A percentile compares a stretch with the other conserved stretches of the same genome.
phyloP scores from a whole-genome alignment of 2,329 filamentous ascomycete species.

The Aspergillus sp. region DNA sequence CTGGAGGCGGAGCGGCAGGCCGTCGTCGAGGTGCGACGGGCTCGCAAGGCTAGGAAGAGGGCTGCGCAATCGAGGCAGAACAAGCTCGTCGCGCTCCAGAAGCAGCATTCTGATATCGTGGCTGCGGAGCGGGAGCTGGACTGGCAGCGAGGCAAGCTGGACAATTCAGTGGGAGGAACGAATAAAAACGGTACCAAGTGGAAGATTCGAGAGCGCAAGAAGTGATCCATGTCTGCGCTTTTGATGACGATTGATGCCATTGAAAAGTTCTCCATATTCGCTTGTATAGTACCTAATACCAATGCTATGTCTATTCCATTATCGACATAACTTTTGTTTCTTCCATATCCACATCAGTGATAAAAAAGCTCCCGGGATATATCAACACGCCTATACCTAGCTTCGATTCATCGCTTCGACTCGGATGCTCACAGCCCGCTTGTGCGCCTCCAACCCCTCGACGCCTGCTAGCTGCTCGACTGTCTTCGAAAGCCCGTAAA shows the following conservation, averaged over 20 bases:
- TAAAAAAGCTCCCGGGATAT: slow-evolving; percentile 2
- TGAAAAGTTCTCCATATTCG: no score
- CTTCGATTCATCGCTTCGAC: slow-evolving; percentile 38
- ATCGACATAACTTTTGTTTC: slow-evolving; percentile 1
- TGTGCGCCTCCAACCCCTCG: slow-evolving; percentile 89
- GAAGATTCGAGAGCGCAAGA: slow-evolving; percentile 54
- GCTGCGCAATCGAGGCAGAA: slow-evolving; percentile 40
- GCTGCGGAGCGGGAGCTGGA: slow-evolving; percentile 49
- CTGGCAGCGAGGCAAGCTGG: slow-evolving; percentile 53
- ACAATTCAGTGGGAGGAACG: slow-evolving; percentile 48
- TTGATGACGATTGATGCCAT: no score
- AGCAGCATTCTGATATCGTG: slow-evolving; percentile 46
- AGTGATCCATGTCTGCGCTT: slow-evolving; percentile 8
- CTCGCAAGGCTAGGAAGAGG: slow-evolving; percentile 40
- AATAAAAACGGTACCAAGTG: slow-evolving; percentile 58
- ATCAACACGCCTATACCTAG: slow-evolving; percentile 2
- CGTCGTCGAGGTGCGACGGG: slow-evolving; percentile 27
- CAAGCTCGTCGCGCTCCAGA: slow-evolving; percentile 44
- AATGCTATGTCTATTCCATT: not conserved
- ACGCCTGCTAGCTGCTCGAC: slow-evolving; percentile 94
- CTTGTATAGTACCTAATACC: not conserved
- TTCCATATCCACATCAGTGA: slow-evolving; percentile 12
- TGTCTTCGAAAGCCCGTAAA: slow-evolving; percentile 74
- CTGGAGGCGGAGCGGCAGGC: slow-evolving; percentile 34
- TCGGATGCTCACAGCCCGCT: slow-evolving; percentile 60